Conservation (phyloP, 768 basidiomycete genomes). For the Chiua virens region DNA sequence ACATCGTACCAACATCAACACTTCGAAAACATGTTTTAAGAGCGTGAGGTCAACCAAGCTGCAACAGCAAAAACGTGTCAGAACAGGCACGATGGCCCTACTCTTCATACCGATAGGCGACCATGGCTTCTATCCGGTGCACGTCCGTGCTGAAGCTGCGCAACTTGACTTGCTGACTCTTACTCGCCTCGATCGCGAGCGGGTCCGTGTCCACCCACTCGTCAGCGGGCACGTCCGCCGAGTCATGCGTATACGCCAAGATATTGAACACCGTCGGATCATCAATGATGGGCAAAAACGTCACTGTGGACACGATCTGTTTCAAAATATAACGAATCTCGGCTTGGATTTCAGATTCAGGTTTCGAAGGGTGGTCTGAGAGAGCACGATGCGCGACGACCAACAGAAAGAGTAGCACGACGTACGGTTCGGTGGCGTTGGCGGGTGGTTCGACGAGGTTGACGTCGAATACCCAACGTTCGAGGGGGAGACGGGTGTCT, state of each 20-base stretch:
- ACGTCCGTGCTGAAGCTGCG: conserved; percentile 96
- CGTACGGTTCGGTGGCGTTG: conserved; percentile 52
- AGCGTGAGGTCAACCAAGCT: not conserved
- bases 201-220: conserved; percentile 98
- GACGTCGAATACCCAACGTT: conserved; percentile 98
- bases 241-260: conserved; percentile 90
- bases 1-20: not conserved
- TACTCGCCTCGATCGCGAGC: conserved; percentile 87
- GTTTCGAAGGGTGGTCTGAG: conserved; percentile 58
- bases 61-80: not conserved
- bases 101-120: conserved; percentile 92
- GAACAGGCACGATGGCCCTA: conserved; percentile 29
- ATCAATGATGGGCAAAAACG: conserved; percentile 93
- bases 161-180: conserved; percentile 92
- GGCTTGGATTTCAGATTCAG: conserved; percentile 89
- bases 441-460: conserved; percentile 70
- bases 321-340: conserved; percentile 98
- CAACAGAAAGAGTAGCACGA: conserved; percentile 6
- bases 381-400: not conserved
- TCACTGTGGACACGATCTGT: conserved; percentile 96
- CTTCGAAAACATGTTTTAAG: not conserved
- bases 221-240: conserved; percentile 86
- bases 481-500: conserved; percentile 86
- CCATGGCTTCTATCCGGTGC: conserved; percentile 98
- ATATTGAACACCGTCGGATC: conserved; percentile 98